Percentiles rank a stretch among this genome's conserved stretches.
phyloP scores from a whole-genome alignment of 2,329 filamentous ascomycete genomes.

The Monilinia vaccinii-corymbosi region DNA sequence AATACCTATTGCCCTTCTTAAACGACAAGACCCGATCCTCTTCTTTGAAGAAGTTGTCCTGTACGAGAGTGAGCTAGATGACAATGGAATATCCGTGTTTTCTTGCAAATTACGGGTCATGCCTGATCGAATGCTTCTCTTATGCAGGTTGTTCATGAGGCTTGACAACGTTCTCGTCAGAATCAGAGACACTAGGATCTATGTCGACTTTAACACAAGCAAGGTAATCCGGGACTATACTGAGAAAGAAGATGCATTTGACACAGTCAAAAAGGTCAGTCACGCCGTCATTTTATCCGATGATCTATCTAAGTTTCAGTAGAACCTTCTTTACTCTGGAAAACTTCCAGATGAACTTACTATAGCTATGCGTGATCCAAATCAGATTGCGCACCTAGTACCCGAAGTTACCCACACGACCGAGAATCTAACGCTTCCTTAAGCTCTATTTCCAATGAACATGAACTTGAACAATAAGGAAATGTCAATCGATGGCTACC shows the following conservation, averaged over 20 bases:
- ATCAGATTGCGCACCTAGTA: slow-evolving; percentile 60
- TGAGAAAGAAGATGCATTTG: slow-evolving; percentile 74
- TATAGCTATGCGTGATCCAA: slow-evolving; percentile 69
- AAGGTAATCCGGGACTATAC: slow-evolving; percentile 85
- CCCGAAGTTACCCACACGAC: slow-evolving; percentile 59
- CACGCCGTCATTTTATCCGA: not conserved
- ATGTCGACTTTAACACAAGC: slow-evolving; percentile 74
- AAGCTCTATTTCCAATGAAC: not conserved
- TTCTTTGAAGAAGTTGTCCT: slow-evolving; percentile 96
- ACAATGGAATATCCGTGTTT: slow-evolving; percentile 88
- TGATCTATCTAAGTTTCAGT: slow-evolving; percentile 6
- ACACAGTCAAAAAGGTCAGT: slow-evolving; percentile 61
- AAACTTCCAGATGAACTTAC: slow-evolving; percentile 62
- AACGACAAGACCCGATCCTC: slow-evolving; percentile 82
- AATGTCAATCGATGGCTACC: not conserved
- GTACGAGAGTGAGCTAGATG: slow-evolving; percentile 95
- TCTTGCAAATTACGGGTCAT: slow-evolving; percentile 91
- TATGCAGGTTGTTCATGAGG: slow-evolving; percentile 84
- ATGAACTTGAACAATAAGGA: not conserved
- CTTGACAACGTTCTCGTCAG: slow-evolving; percentile 83
- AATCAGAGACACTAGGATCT: slow-evolving; percentile 82
- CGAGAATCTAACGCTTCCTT: slow-evolving; percentile 37
- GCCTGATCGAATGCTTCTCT: slow-evolving; percentile 75
- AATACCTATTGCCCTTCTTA: slow-evolving; percentile 81
- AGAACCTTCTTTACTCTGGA: slow-evolving; percentile 43